A percentile compares a stretch with the other conserved stretches of the same genome.
Conservation (phyloP, 176 grass and related monocot genomes). For the Tillandsia fasciculata region DNA sequence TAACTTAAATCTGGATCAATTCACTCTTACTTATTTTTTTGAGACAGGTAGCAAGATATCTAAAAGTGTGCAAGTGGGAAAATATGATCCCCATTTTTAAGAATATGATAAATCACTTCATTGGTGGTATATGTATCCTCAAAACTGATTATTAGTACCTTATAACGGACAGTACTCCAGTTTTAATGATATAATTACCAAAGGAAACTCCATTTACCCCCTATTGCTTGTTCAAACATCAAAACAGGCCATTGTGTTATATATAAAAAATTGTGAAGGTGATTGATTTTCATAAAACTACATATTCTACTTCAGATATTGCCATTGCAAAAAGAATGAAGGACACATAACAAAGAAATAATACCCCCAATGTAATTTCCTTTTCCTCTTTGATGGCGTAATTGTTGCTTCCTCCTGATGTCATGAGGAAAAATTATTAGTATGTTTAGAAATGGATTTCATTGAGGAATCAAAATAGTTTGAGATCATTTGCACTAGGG, state of each 20-base stretch:
- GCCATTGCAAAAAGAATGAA: not conserved
- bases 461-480: not conserved
- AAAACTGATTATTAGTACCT: too few relatives aligned
- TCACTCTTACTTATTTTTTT: not conserved
- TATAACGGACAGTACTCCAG: too few relatives aligned
- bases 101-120: too few relatives aligned
- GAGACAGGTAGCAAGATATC: not conserved
- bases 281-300: not conserved
- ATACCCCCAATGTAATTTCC: constrained; percentile 8
- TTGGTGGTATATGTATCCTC: too few relatives aligned
- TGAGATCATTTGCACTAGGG: not conserved
- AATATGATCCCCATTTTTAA: too few relatives aligned
- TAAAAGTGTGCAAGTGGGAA: too few relatives aligned
- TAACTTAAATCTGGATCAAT: not conserved
- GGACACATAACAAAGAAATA: not conserved
- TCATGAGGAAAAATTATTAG: not conserved
- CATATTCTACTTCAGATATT: not conserved
- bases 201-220: too few relatives aligned
- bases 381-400: not conserved
- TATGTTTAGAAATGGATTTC: not conserved
- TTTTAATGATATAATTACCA: too few relatives aligned
- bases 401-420: not conserved
- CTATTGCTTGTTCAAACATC: too few relatives aligned
- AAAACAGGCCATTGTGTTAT: too few relatives aligned
- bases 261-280: not conserved